A percentile compares a stretch with the other conserved stretches of the same genome.
Conservation (phyloP, 2,329 filamentous ascomycete species). For the Lizonia empirigonia region DNA sequence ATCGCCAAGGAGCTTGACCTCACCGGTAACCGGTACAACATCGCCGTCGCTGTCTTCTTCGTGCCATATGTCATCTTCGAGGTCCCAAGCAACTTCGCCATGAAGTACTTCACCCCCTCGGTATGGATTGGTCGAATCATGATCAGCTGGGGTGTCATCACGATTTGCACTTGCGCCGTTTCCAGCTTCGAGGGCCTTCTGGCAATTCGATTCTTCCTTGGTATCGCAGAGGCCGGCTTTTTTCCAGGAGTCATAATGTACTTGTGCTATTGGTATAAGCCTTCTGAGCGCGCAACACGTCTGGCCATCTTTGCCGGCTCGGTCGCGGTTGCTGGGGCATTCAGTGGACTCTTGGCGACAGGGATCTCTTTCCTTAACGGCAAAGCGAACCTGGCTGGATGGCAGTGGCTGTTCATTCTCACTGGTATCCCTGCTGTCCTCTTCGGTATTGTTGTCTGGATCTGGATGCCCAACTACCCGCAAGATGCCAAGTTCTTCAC, state of each 20-base stretch:
- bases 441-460: constrained; percentile 70
- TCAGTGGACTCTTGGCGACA: constrained; percentile 73
- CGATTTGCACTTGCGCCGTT: constrained; percentile 70
- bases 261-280: constrained; percentile 80
- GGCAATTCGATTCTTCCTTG: constrained; percentile 62
- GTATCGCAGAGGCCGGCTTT: constrained; percentile 72
- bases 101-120: constrained; percentile 46
- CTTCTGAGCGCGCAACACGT: constrained; percentile 74
- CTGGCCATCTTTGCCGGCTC: constrained; percentile 81
- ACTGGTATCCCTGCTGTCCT: constrained; percentile 71
- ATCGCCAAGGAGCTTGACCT: constrained; percentile 25
- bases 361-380: constrained; percentile 72
- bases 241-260: constrained; percentile 71
- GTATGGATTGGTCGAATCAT: constrained; percentile 63
- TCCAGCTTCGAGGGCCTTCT: constrained; percentile 63
- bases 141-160: constrained; percentile 69
- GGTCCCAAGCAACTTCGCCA: constrained; percentile 60
- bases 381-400: constrained; percentile 49
- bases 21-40: constrained; percentile 24
- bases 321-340: constrained; percentile 76
- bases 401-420: constrained; percentile 57
- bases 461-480: constrained; percentile 76
- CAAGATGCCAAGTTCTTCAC: constrained; percentile 74
- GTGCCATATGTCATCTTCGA: constrained; percentile 65
- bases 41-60: constrained; percentile 43